phyloP scores from a whole-genome alignment of 345 rosid species.

The Euphorbia peplus region DNA sequence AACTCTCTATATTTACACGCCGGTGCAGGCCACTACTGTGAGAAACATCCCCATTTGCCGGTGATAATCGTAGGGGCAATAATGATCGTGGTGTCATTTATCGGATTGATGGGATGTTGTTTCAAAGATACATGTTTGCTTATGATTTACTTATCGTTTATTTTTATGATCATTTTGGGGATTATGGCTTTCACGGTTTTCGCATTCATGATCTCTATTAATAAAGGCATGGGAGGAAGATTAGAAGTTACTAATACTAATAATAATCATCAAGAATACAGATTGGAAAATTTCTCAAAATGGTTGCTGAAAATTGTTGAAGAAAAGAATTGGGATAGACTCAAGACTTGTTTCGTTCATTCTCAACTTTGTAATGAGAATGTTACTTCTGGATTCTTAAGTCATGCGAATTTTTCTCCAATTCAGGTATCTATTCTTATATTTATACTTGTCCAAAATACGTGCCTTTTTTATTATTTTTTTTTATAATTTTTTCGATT shows the following conservation, averaged over 20 bases:
- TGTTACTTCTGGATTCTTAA: neutral
- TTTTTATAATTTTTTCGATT: no score
- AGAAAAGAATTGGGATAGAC: slow-evolving; percentile 18
- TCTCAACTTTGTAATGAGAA: slow-evolving; percentile 18
- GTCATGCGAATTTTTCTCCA: slow-evolving; percentile 9
- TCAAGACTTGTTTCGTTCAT: slow-evolving; percentile 32
- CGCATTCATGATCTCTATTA: slow-evolving; percentile 11
- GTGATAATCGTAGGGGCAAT: slow-evolving; percentile 13
- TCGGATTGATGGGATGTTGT: slow-evolving; percentile 27
- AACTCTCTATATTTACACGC: slow-evolving; percentile 10
- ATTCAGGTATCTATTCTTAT: slow-evolving; percentile 3
- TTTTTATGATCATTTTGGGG: slow-evolving; percentile 19
- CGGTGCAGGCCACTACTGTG: slow-evolving; percentile 15
- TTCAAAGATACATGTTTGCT: slow-evolving; percentile 1
- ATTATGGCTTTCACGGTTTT: slow-evolving; percentile 13
- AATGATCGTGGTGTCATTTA: slow-evolving; percentile 16
- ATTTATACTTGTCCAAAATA: neutral
- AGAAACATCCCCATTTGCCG: slow-evolving; percentile 7
- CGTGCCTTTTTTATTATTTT: neutral
- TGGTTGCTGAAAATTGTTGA: slow-evolving; percentile 18
- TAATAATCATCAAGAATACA: slow-evolving; percentile 5
- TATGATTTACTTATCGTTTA: slow-evolving; percentile 10
- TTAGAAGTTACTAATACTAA: neutral
- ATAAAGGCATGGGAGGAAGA: neutral
- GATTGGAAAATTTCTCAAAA: slow-evolving; percentile 19